A percentile compares a stretch with the other conserved stretches of the same genome.
These are phyloP conservation scores for Dalbergia cultrata DNA, from an alignment of 306 rosid genomes.

Conservation along the genomic window DNA sequence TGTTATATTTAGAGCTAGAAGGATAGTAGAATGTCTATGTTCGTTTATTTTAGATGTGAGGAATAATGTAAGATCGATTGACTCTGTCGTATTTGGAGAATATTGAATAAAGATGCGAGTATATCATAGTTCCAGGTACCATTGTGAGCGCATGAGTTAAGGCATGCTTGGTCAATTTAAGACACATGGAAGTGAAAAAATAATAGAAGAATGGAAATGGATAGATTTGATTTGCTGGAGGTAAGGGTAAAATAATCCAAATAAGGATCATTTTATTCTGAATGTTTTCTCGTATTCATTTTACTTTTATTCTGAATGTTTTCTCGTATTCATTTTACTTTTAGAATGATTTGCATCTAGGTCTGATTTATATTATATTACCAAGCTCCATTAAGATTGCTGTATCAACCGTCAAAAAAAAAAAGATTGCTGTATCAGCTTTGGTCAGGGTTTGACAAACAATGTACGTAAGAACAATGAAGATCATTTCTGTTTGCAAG, in stretches of 20 bases:
- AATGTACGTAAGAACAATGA: background rate
- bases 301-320: background rate
- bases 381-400: conserved; percentile 2
- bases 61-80: conserved; percentile 41
- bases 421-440: conserved; percentile 4
- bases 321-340: background rate
- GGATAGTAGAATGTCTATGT: background rate
- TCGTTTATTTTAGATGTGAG: conserved; percentile 21
- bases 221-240: background rate
- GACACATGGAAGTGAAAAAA: background rate
- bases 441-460: background rate
- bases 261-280: background rate
- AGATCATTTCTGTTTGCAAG: conserved; percentile 22
- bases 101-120: conserved; percentile 30
- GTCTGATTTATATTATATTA: no score
- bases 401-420: no score
- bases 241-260: background rate
- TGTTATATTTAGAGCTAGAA: background rate
- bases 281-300: background rate
- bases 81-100: conserved; percentile 16
- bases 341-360: background rate
- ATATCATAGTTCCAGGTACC: conserved; percentile 5
- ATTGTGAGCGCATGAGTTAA: background rate
- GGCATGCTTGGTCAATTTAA: background rate
- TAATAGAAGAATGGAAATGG: background rate